Evolutionary conservation across 257 asterid species (phyloP).

Genomic region (Nicotiana knightiana): DNA sequence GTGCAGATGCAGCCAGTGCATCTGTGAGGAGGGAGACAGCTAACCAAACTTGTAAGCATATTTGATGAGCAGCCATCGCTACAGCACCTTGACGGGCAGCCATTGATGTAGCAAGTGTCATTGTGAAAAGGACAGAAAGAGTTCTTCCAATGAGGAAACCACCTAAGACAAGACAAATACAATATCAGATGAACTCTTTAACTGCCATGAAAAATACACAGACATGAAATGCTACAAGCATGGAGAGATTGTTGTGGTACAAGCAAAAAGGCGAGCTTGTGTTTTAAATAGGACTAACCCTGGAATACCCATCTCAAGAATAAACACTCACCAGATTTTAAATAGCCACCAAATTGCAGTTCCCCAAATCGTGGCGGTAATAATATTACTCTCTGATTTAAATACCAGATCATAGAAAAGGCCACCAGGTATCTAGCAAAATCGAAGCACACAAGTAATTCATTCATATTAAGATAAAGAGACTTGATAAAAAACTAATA

Average conservation of each 20-base stretch:
- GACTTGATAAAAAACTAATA: slow-evolving; percentile 4
- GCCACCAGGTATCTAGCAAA: slow-evolving; percentile 61
- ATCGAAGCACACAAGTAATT: slow-evolving; percentile 6
- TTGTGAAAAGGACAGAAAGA: slow-evolving; percentile 74
- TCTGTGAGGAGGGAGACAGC: slow-evolving; percentile 93
- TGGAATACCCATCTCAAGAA: neutral
- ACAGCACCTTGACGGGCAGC: slow-evolving; percentile 97
- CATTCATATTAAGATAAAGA: slow-evolving; percentile 4
- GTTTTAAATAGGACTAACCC: neutral
- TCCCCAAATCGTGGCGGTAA: slow-evolving; percentile 77
- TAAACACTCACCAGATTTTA: slow-evolving; percentile 67
- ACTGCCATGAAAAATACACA: neutral
- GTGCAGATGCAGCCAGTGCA: slow-evolving; percentile 86
- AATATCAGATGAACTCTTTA: neutral
- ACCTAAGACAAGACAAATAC: slow-evolving; percentile 35
- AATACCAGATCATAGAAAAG: slow-evolving; percentile 63
- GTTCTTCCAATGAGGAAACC: slow-evolving; percentile 93
- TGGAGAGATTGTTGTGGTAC: neutral
- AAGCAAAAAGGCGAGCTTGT: neutral
- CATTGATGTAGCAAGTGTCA: slow-evolving; percentile 90
- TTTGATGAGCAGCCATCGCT: slow-evolving; percentile 97
- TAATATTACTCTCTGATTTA: slow-evolving; percentile 59
- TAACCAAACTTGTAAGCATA: slow-evolving; percentile 92
- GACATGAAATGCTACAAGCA: neutral
- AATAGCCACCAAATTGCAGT: slow-evolving; percentile 73